Evolutionary conservation across 257 asterid genomes (phyloP).

Genomic region (Solanum ahanhuiri): DNA sequence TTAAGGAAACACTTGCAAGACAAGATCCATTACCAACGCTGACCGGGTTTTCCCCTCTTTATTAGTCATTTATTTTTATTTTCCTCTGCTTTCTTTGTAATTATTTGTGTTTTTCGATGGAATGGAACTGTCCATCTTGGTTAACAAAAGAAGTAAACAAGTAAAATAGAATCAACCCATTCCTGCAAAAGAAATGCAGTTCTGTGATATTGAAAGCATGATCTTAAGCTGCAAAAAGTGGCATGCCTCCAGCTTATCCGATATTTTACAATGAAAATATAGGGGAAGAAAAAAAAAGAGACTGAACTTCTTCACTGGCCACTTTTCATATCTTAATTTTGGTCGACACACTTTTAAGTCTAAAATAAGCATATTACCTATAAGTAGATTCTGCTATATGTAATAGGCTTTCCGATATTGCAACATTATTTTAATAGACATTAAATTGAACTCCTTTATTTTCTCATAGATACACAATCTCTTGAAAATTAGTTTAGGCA

Average conservation of each 20-base stretch:
- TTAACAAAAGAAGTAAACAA: not conserved
- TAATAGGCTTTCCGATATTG: not conserved
- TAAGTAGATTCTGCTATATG: not conserved
- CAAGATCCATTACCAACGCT: not conserved
- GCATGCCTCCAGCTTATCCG: not conserved
- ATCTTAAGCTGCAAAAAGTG: not conserved
- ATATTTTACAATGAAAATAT: not conserved
- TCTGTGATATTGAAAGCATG: not conserved
- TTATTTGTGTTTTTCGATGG: not conserved
- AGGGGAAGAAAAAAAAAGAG: not conserved
- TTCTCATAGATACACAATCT: not conserved
- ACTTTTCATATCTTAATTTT: not conserved
- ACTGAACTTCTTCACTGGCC: not conserved
- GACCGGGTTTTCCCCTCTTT: not conserved
- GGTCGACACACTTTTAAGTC: not conserved
- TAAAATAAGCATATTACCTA: not conserved
- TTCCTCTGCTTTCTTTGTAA: not conserved
- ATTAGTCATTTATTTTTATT: not conserved
- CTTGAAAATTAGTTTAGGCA: not conserved
- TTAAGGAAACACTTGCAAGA: not conserved
- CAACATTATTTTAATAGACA: not conserved
- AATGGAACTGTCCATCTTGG: not conserved
- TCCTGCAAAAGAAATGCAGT: not conserved
- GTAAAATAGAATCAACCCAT: not conserved
- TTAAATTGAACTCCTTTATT: not conserved